These are phyloP conservation scores for Rhizoctonia solani DNA, from an alignment of 1,284 basidiomycete genomes.

Conservation along the genomic window DNA sequence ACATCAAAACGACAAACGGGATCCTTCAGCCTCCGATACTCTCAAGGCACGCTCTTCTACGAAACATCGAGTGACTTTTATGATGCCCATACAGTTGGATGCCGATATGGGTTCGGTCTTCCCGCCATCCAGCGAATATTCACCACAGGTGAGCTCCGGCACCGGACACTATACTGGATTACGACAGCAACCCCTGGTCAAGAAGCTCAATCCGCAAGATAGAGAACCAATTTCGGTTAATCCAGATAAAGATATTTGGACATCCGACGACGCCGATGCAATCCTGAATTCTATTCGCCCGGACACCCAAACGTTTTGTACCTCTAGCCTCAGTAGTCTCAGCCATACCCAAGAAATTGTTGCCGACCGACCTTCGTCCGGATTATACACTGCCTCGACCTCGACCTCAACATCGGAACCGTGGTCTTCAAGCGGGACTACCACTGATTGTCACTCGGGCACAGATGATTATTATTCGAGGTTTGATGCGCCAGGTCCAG, in stretches of 20 bases:
- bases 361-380: not conserved
- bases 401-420: conserved; percentile 13
- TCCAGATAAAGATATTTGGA: conserved; percentile 5
- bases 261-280: conserved; percentile 8
- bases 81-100: not conserved
- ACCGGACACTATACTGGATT: too few relatives aligned
- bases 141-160: not conserved
- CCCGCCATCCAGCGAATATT: not conserved
- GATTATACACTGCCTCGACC: conserved; percentile 4
- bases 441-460: not conserved
- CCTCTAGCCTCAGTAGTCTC: not conserved
- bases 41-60: not conserved
- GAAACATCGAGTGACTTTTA: conserved; percentile 19
- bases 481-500: conserved; percentile 1
- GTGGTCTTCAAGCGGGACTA: conserved; percentile 19
- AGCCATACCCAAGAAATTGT: conserved; percentile 9
- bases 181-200: too few relatives aligned
- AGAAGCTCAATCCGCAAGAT: too few relatives aligned
- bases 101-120: not conserved
- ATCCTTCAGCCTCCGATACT: not conserved
- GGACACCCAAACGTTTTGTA: not conserved
- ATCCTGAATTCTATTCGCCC: conserved; percentile 17
- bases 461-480: not conserved
- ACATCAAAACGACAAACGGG: not conserved
- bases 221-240: too few relatives aligned